Conservation (phyloP, 139 green algal species). For the Picochlorum sp. region DNA sequence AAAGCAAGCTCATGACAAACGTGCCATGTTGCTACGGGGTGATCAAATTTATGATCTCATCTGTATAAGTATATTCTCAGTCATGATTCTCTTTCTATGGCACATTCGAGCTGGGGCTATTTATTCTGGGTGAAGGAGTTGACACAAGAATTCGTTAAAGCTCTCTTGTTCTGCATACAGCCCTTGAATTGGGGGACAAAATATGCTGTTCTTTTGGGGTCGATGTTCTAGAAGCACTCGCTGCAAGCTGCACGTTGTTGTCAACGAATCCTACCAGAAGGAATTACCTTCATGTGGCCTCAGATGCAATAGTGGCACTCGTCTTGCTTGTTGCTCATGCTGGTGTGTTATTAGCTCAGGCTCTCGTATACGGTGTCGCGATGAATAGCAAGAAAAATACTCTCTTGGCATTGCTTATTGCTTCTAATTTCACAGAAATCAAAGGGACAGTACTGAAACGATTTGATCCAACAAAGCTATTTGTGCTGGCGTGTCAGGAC, state of each 20-base stretch:
- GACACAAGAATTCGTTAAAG: conserved; percentile 81
- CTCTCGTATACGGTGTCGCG: conserved; percentile 66
- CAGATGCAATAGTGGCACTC: conserved; percentile 14
- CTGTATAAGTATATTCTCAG: conserved; percentile 51
- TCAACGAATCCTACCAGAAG: not conserved
- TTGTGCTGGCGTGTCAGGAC: conserved; percentile 62
- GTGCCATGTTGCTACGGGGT: conserved; percentile 12
- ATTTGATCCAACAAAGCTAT: conserved; percentile 53
- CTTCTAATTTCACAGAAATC: conserved; percentile 85
- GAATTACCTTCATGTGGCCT: conserved; percentile 8
- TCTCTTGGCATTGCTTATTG: conserved; percentile 77
- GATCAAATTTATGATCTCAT: conserved; percentile 75
- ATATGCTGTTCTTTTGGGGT: conserved; percentile 78
- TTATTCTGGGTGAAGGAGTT: conserved; percentile 75
- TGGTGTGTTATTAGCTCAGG: conserved; percentile 38
- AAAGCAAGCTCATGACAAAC: not conserved
- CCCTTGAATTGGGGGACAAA: conserved; percentile 83
- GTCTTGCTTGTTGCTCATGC: conserved; percentile 24
- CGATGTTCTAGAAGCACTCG: conserved; percentile 71
- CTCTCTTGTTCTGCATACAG: conserved; percentile 72
- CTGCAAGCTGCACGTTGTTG: conserved; percentile 57
- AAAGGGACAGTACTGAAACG: conserved; percentile 76
- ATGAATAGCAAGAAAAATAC: conserved; percentile 69
- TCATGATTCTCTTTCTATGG: conserved; percentile 41
- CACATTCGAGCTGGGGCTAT: conserved; percentile 63